phyloP scores from a whole-genome alignment of 1,284 basidiomycete species.

The Phylloporus sp. region DNA sequence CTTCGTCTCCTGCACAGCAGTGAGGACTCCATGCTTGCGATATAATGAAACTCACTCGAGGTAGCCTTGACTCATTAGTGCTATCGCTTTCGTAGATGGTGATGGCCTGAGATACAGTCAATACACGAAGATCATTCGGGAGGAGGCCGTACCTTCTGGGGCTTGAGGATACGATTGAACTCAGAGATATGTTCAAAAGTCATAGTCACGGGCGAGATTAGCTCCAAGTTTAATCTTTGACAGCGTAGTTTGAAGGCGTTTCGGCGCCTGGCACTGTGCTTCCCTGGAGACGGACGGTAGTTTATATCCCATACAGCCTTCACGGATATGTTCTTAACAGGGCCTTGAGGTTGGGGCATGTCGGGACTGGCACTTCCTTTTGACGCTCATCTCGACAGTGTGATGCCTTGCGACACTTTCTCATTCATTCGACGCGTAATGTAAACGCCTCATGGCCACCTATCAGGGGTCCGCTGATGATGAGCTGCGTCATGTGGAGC shows the following conservation, averaged over 20 bases:
- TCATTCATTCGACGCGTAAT: slow-evolving; percentile 6
- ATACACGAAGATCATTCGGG: neutral
- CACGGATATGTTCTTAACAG: neutral
- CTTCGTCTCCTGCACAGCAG: no score
- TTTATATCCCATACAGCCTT: slow-evolving; percentile 22
- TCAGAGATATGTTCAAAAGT: slow-evolving; percentile 5
- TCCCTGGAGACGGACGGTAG: neutral
- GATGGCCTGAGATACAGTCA: slow-evolving; percentile 22
- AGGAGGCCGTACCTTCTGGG: slow-evolving; percentile 19
- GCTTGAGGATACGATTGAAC: slow-evolving; percentile 1
- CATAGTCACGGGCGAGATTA: slow-evolving; percentile 1
- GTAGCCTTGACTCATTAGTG: neutral
- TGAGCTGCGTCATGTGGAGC: no score
- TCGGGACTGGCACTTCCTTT: neutral
- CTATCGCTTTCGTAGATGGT: slow-evolving; percentile 5
- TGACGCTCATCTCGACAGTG: slow-evolving; percentile 16
- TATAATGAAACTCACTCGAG: slow-evolving; percentile 16
- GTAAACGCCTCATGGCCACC: slow-evolving; percentile 18
- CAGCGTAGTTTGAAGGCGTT: neutral
- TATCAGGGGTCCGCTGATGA: slow-evolving; percentile 17
- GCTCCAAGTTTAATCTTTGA: neutral
- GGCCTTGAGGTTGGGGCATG: slow-evolving; percentile 23
- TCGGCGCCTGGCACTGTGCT: slow-evolving; percentile 6
- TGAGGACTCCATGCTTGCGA: no score
- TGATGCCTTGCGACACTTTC: slow-evolving; percentile 10